Percentiles rank a stretch among this genome's conserved stretches.
Evolutionary conservation across 1,284 basidiomycete species (phyloP).

Genomic region (Cutaneotrichosporon sp.): DNA sequence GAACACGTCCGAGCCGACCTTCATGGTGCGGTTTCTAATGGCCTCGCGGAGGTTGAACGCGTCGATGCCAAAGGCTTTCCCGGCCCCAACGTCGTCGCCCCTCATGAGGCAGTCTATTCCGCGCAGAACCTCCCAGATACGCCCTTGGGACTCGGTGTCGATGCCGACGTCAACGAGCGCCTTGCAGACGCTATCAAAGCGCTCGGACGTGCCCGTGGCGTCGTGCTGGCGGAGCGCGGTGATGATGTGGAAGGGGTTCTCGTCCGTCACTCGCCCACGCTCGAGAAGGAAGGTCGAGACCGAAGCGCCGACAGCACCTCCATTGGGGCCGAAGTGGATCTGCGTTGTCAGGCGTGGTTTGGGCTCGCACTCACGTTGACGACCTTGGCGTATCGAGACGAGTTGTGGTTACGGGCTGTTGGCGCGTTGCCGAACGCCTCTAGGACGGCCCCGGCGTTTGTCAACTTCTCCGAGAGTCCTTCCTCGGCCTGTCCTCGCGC

Average conservation of each 20-base stretch:
- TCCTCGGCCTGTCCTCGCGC: constrained; percentile 16
- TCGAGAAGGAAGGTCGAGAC: constrained; percentile 27
- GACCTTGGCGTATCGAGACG: constrained; percentile 27
- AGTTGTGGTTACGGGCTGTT: constrained; percentile 26
- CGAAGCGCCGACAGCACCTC: constrained; percentile 19
- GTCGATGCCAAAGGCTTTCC: constrained; percentile 16
- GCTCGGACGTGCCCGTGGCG: constrained; percentile 13
- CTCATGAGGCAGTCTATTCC: constrained; percentile 22
- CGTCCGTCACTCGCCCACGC: constrained; percentile 23
- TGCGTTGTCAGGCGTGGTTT: constrained; percentile 4
- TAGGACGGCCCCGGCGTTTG: constrained; percentile 20
- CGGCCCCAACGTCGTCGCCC: constrained; percentile 15
- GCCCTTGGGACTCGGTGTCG: constrained; percentile 14
- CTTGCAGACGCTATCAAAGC: constrained; percentile 14
- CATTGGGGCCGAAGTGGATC: constrained; percentile 20
- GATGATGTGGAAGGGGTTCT: constrained; percentile 25
- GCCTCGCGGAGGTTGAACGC: constrained; percentile 16
- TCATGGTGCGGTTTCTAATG: constrained; percentile 20
- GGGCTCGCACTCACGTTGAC: constrained; percentile 17
- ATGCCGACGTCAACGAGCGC: constrained; percentile 19
- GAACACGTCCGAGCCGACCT: constrained; percentile 19
- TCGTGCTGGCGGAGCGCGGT: constrained; percentile 17
- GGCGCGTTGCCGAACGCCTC: constrained; percentile 27
- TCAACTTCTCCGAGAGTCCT: constrained; percentile 17
- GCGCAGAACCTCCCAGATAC: constrained; percentile 21